Evolutionary conservation across 345 rosid genomes (phyloP).

Genomic region (Gossypium longicalyx): DNA sequence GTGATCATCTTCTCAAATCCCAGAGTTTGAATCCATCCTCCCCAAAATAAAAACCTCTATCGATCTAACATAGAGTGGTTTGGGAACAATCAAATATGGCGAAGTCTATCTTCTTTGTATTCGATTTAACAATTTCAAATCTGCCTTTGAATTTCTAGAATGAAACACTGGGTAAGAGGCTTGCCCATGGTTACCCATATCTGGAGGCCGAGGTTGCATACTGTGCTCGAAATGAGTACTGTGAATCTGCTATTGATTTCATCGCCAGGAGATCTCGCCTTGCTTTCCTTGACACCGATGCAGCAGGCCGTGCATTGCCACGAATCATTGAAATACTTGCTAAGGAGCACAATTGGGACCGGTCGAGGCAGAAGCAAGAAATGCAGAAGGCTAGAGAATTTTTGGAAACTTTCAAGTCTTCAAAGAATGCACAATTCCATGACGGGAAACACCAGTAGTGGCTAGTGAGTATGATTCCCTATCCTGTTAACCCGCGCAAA

Average conservation of each 20-base stretch:
- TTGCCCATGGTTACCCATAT: slow-evolving; percentile 85
- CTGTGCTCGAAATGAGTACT: slow-evolving; percentile 87
- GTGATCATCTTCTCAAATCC: too few relatives aligned
- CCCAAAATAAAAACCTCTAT: too few relatives aligned
- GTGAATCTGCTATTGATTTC: slow-evolving; percentile 89
- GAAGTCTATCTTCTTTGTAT: background rate
- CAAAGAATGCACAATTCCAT: slow-evolving; percentile 85
- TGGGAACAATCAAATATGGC: background rate
- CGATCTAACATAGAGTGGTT: background rate
- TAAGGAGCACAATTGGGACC: slow-evolving; percentile 73
- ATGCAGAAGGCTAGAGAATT: slow-evolving; percentile 54
- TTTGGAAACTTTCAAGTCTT: slow-evolving; percentile 88
- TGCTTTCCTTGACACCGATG: slow-evolving; percentile 95
- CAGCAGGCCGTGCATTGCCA: slow-evolving; percentile 78
- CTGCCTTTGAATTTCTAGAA: slow-evolving; percentile 35
- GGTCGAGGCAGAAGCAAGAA: slow-evolving; percentile 64
- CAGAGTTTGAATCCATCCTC: too few relatives aligned
- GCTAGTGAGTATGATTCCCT: slow-evolving; percentile 3
- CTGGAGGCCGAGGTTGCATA: slow-evolving; percentile 62
- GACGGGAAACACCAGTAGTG: slow-evolving; percentile 75
- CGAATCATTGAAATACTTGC: slow-evolving; percentile 73
- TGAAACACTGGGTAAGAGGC: slow-evolving; percentile 82
- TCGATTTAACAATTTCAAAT: background rate
- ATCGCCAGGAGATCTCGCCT: slow-evolving; percentile 92
- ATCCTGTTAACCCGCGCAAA: background rate